Evolutionary conservation across 202 grass and related monocot species (phyloP), one percentile per base, ranked within the genome.

Genomic region (Panicum virgatum): DNA sequence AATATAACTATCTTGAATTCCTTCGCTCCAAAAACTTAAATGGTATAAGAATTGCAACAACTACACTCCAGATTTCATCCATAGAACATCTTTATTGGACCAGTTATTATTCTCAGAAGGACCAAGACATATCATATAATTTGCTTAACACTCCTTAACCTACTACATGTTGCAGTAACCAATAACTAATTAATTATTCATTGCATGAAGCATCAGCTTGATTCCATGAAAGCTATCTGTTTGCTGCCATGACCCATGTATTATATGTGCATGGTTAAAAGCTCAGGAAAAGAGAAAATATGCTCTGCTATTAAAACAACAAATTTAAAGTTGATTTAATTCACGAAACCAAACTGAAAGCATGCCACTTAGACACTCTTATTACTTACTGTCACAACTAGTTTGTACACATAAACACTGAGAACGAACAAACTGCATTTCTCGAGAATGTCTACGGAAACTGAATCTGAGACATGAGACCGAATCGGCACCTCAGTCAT

Each of bases 141-240:
- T 47, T 45, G 56, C 7, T 76, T 42, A 32, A 44, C 6, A 53
- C 43, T 40, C 59, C 3, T 64, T 43, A 56, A 32, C 12, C 23
- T 34, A 11, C 20, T 34, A 11, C 20, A 19, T 66, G 47, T 45
- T 12, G 11, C 14, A 14, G 23, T 37, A 39, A 68, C 26, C 40
- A 51, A 26, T 22, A 69, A 71, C 44, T 61, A 84, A n/a, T 51
- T 46, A 78, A 40, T 51, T 40, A 69, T 85, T 48, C 29, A 52
- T 29, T 67, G 12, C 27, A 69, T 76, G 19, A 59, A 34, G 44
- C 2, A 11, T 38, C n/a, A 48, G 42, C 22, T 22, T 75, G 52
- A 59, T 42, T 75, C 23, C 25, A 44, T 32, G 14, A 57, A 52
- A 70, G 12, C 38, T 70, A 34, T 43, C 12, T 70, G 44, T 69